These are phyloP conservation scores for Cucurbita maxima DNA, from an alignment of 306 rosid species.

Conservation along the genomic window DNA sequence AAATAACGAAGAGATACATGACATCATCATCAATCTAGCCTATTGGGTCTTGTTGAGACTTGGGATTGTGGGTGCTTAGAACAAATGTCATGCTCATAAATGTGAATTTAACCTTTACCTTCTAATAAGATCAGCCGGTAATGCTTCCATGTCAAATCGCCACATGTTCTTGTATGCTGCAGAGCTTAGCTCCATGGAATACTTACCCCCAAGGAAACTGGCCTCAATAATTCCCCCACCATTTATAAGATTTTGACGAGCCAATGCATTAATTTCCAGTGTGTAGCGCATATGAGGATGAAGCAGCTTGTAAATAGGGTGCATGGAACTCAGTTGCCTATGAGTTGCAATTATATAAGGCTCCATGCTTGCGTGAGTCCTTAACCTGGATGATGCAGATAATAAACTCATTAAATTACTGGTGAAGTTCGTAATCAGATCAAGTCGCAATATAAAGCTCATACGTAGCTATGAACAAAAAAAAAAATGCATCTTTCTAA, in stretches of 20 bases:
- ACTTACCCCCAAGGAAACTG: conserved; percentile 76
- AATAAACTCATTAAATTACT: conserved; percentile 2
- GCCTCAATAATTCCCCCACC: conserved; percentile 95
- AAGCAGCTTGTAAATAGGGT: conserved; percentile 77
- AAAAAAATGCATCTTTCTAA: background rate
- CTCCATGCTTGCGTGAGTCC: conserved; percentile 95
- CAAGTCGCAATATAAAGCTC: background rate
- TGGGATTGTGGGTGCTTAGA: background rate
- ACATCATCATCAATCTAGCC: background rate
- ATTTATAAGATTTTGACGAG: conserved; percentile 73
- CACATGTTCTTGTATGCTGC: conserved; percentile 70
- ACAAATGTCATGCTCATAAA: background rate
- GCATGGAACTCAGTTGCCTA: conserved; percentile 85
- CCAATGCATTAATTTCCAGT: conserved; percentile 71
- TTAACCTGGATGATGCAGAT: conserved; percentile 49
- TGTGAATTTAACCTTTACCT: conserved; percentile 26
- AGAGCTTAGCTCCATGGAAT: conserved; percentile 76
- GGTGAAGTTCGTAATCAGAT: background rate
- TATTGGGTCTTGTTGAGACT: background rate
- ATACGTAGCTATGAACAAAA: background rate
- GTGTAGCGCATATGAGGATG: conserved; percentile 97
- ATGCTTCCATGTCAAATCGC: conserved; percentile 85
- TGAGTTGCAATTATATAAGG: conserved; percentile 82
- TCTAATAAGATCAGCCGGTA: conserved; percentile 83
- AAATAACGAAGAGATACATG: background rate